Evolutionary conservation across 1,139 yeast genomes (phyloP).

Genomic region (Magnusiomyces sp.): DNA sequence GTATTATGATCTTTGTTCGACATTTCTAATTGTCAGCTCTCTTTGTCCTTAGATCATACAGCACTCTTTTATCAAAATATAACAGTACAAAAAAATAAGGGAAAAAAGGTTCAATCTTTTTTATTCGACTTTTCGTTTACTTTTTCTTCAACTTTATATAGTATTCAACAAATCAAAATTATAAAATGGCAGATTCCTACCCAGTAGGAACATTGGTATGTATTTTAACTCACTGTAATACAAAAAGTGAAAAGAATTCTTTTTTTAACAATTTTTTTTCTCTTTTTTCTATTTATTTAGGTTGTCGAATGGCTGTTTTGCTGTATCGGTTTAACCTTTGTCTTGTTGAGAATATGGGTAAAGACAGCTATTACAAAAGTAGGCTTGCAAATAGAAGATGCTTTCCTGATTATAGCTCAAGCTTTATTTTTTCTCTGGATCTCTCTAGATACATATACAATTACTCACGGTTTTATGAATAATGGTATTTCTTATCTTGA

Average conservation of each 20-base stretch:
- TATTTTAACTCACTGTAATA: background rate
- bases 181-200: background rate
- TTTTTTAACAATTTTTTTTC: background rate
- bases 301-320: slow-evolving; percentile 24
- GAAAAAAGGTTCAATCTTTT: too few relatives aligned
- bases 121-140: background rate
- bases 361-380: slow-evolving; percentile 20
- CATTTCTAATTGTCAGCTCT: too few relatives aligned
- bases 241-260: background rate
- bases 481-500: slow-evolving; percentile 21
- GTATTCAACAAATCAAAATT: background rate
- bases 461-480: slow-evolving; percentile 26
- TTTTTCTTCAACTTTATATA: background rate
- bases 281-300: background rate
- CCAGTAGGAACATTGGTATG: background rate
- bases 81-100: too few relatives aligned
- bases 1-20: too few relatives aligned
- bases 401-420: slow-evolving; percentile 23
- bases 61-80: too few relatives aligned
- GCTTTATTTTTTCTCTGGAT: slow-evolving; percentile 25
- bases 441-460: slow-evolving; percentile 23
- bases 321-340: slow-evolving; percentile 17
- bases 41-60: too few relatives aligned
- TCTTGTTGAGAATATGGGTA: slow-evolving; percentile 22
- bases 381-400: slow-evolving; percentile 26